phyloP scores from a whole-genome alignment of 2,329 filamentous ascomycete species.

The Pestalotiopsis sp. region DNA sequence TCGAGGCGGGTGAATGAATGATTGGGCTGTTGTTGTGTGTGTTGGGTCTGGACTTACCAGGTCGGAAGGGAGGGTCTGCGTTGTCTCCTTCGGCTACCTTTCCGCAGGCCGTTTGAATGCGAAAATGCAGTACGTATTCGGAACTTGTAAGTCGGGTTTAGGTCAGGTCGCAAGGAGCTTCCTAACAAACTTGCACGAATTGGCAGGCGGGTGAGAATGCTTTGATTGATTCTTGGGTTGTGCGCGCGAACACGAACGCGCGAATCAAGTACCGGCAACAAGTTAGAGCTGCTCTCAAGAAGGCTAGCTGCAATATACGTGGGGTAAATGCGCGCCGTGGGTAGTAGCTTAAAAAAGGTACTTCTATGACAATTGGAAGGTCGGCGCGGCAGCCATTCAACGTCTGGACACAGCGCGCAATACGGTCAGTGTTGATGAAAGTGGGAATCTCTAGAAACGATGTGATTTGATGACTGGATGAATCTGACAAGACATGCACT shows the following conservation, averaged over 20 bases:
- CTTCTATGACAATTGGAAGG: not conserved
- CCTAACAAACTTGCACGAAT: not conserved
- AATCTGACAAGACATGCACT: constrained; percentile 14
- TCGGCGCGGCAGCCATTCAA: not conserved
- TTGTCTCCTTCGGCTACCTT: constrained; percentile 12
- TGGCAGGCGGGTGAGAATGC: not conserved
- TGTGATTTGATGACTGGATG: constrained; percentile 7
- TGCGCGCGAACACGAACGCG: not conserved
- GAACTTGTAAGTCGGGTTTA: not conserved
- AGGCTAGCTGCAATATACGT: not conserved
- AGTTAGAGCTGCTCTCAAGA: not conserved
- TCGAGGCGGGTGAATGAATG: constrained; percentile 8
- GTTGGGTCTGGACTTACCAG: constrained; percentile 12
- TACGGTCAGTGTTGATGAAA: constrained; percentile 6
- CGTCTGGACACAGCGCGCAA: not conserved
- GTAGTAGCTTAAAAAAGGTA: not conserved
- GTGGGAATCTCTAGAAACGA: not conserved
- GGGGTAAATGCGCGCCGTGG: not conserved
- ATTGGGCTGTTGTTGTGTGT: constrained; percentile 17
- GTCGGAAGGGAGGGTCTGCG: constrained; percentile 17
- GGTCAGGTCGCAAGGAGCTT: constrained; percentile 12
- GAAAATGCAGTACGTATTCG: not conserved
- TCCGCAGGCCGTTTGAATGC: too few species aligned
- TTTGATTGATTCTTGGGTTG: not conserved
- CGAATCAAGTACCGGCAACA: not conserved